Evolutionary conservation across 2,329 filamentous ascomycete species (phyloP).

Genomic region (Diaporthe australafricana): DNA sequence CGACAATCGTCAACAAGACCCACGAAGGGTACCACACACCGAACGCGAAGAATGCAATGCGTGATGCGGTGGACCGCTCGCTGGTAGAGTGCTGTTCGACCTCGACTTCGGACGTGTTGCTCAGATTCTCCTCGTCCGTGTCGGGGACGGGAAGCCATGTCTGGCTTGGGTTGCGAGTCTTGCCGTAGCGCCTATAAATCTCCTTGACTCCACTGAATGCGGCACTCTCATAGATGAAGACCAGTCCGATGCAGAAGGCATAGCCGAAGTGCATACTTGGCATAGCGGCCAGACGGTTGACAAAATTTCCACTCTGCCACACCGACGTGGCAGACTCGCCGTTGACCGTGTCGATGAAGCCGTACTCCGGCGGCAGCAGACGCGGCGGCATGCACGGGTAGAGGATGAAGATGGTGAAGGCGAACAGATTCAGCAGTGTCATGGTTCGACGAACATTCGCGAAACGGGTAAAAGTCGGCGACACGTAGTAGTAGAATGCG

Average conservation of each 20-base stretch:
- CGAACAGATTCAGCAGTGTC: conserved; percentile 66
- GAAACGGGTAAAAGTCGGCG: conserved; percentile 53
- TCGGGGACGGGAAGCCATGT: conserved; percentile 34
- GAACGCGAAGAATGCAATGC: conserved; percentile 43
- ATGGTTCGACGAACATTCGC: conserved; percentile 52
- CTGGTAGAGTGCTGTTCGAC: conserved; percentile 17
- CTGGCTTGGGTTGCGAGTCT: conserved; percentile 34
- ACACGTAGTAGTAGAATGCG: conserved; percentile 72
- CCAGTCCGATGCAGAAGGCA: conserved; percentile 65
- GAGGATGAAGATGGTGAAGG: conserved; percentile 67
- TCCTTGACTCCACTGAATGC: conserved; percentile 35
- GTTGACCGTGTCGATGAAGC: conserved; percentile 64
- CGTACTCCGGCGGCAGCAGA: conserved; percentile 61
- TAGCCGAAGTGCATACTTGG: conserved; percentile 69
- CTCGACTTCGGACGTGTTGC: conserved; percentile 7
- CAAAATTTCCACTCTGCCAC: conserved; percentile 66
- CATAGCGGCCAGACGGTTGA: conserved; percentile 69
- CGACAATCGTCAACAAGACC: conserved; percentile 68
- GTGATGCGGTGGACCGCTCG: conserved; percentile 31
- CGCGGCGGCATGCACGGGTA: conserved; percentile 73
- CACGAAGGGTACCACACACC: conserved; percentile 64
- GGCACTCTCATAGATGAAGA: conserved; percentile 62
- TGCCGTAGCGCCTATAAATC: conserved; percentile 35
- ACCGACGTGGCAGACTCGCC: conserved; percentile 63
- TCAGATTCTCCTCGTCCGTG: conserved; percentile 32